Evolutionary conservation across 2,329 filamentous ascomycete genomes (phyloP).

Genomic region (Truncatella angustata): DNA sequence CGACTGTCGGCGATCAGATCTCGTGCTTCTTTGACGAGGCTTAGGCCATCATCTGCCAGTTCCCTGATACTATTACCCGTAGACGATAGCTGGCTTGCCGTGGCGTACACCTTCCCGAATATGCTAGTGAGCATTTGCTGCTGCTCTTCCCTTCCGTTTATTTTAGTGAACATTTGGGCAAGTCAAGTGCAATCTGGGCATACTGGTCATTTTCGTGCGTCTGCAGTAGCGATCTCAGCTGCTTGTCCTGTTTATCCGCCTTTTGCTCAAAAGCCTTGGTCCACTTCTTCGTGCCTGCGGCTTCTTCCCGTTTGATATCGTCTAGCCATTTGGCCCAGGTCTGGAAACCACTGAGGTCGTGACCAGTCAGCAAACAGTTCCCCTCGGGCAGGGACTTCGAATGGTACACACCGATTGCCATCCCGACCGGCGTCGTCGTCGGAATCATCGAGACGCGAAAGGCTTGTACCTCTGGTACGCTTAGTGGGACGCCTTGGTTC

Average conservation of each 20-base stretch:
- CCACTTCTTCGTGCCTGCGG: constrained; percentile 25
- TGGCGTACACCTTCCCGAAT: constrained; percentile 18
- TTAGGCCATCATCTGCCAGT: constrained; percentile 11
- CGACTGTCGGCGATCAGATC: constrained; percentile 19
- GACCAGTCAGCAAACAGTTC: no score
- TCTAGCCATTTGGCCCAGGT: constrained; percentile 26
- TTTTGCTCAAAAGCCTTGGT: constrained; percentile 24
- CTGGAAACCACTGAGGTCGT: constrained; percentile 27
- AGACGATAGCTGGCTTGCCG: neutral
- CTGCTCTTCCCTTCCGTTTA: constrained; percentile 14
- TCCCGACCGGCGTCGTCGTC: constrained; percentile 25
- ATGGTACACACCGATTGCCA: constrained; percentile 20
- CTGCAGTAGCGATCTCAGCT: constrained; percentile 18
- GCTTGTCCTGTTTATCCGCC: constrained; percentile 18
- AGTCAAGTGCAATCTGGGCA: constrained; percentile 8
- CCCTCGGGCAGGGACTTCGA: no score
- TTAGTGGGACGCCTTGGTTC: constrained; percentile 10
- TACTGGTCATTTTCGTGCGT: constrained; percentile 28
- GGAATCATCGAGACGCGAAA: constrained; percentile 25
- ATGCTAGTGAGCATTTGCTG: constrained; percentile 10
- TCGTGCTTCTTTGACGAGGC: constrained; percentile 23
- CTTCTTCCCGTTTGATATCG: constrained; percentile 25
- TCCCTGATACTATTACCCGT: neutral
- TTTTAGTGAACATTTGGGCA: neutral
- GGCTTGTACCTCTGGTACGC: neutral